Evolutionary conservation across 1,284 basidiomycete genomes (phyloP).

Genomic region (Trametes sp.): DNA sequence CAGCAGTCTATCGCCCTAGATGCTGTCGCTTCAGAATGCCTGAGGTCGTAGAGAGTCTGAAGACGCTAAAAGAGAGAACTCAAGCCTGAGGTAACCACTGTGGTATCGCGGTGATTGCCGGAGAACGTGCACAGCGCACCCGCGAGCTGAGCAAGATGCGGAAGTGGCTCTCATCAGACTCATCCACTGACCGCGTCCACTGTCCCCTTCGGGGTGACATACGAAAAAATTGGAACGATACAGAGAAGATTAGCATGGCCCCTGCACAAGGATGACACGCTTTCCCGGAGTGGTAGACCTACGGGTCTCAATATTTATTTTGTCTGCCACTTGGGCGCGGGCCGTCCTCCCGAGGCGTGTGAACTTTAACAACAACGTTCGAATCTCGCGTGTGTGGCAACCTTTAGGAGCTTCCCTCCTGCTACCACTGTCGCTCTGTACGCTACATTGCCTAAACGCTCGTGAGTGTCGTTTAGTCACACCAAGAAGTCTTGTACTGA

Average conservation of each 20-base stretch:
- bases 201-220: slow-evolving; percentile 32
- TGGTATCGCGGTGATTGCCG: no score
- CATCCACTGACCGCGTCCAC: no score
- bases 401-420: not conserved
- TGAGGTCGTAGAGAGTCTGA: no score
- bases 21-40: no score
- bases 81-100: no score
- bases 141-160: slow-evolving; percentile 18
- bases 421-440: not conserved
- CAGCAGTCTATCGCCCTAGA: no score
- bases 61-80: no score
- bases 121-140: no score
- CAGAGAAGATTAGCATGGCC: slow-evolving; percentile 33
- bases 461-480: not conserved
- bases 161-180: not conserved
- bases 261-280: slow-evolving; percentile 33
- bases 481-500: not conserved
- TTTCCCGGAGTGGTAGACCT: slow-evolving; percentile 33
- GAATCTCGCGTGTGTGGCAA: not conserved
- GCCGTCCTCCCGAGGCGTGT: not conserved
- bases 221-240: slow-evolving; percentile 33
- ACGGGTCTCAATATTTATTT: slow-evolving; percentile 33
- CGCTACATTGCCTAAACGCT: not conserved
- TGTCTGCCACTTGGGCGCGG: no score
- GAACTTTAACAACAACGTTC: not conserved